Evolutionary conservation across 305 asterid species (phyloP).

Genomic region (Fraxinus ornus): DNA sequence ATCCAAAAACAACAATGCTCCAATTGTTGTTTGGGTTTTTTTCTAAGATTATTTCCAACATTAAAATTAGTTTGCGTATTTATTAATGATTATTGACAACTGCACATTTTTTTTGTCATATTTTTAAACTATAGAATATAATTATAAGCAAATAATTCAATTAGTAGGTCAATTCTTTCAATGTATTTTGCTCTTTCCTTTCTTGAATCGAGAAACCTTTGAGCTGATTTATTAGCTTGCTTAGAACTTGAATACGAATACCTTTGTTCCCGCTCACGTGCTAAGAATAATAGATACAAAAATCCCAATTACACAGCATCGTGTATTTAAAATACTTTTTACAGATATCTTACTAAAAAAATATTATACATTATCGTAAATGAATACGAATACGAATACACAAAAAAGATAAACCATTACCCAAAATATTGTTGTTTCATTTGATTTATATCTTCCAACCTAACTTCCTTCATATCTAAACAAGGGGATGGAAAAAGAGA

Average conservation of each 20-base stretch:
- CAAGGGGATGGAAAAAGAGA: conserved; percentile 1
- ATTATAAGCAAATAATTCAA: not conserved
- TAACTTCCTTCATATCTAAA: conserved; percentile 1
- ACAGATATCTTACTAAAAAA: not conserved
- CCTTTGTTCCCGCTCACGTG: not conserved
- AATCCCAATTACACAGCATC: not conserved
- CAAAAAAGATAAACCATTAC: not conserved
- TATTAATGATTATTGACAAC: not conserved
- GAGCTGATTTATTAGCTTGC: not conserved
- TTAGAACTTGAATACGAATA: not conserved
- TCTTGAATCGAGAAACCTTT: not conserved
- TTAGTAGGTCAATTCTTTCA: not conserved
- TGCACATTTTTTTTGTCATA: not conserved
- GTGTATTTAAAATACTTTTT: not conserved
- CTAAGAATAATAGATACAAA: not conserved
- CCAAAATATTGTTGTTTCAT: not conserved
- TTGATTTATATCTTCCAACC: not conserved
- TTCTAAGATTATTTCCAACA: conserved; percentile 1
- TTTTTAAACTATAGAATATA: too few species aligned
- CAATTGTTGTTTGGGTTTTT: conserved; percentile 25
- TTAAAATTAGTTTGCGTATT: conserved; percentile 8
- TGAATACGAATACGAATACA: too few species aligned
- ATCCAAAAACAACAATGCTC: conserved; percentile 12
- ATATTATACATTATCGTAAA: not conserved
- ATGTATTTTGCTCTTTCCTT: not conserved